Conservation (phyloP, 2,329 filamentous ascomycete genomes). For the Arthrobotrys iridis region DNA sequence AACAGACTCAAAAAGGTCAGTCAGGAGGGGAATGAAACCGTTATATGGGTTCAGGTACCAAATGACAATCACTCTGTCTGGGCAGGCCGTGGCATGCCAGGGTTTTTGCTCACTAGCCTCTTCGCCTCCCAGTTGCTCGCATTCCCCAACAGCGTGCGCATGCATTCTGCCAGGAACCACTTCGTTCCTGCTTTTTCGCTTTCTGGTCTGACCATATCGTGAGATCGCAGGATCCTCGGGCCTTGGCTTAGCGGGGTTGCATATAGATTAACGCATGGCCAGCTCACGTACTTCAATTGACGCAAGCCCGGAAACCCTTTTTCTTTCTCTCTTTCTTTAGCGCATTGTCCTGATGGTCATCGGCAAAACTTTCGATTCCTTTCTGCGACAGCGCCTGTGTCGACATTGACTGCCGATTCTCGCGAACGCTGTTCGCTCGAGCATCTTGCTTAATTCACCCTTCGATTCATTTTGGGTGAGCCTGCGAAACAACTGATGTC, state of each 20-base stretch:
- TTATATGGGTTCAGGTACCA: conserved; percentile 49
- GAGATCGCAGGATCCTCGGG: conserved; percentile 7
- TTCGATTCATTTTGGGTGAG: conserved; percentile 35
- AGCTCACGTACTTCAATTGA: conserved; percentile 5
- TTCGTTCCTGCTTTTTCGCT: conserved; percentile 29
- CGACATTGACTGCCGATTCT: not conserved
- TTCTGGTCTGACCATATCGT: conserved; percentile 20
- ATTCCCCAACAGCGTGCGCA: conserved; percentile 22
- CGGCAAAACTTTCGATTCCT: conserved; percentile 22
- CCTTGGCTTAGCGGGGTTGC: conserved; percentile 19
- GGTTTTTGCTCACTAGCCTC: conserved; percentile 11
- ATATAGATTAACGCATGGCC: conserved; percentile 46
- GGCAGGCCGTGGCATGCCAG: conserved; percentile 12
- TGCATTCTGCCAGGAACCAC: conserved; percentile 28
- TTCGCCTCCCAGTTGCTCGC: conserved; percentile 21
- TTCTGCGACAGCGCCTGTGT: conserved; percentile 17
- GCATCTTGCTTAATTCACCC: conserved; percentile 32
- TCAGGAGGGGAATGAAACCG: conserved; percentile 50
- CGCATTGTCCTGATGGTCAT: too few relatives aligned
- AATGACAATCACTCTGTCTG: conserved; percentile 27
- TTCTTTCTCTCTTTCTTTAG: not conserved
- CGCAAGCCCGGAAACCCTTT: not conserved
- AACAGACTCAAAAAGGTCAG: conserved; percentile 21
- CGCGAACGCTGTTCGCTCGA: conserved; percentile 5
- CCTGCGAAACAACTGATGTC: conserved; percentile 47